Evolutionary conservation across 2,329 filamentous ascomycete species (phyloP), one percentile per base, ranked within the genome.

Genomic region (Neopestalotiopsis sp.): DNA sequence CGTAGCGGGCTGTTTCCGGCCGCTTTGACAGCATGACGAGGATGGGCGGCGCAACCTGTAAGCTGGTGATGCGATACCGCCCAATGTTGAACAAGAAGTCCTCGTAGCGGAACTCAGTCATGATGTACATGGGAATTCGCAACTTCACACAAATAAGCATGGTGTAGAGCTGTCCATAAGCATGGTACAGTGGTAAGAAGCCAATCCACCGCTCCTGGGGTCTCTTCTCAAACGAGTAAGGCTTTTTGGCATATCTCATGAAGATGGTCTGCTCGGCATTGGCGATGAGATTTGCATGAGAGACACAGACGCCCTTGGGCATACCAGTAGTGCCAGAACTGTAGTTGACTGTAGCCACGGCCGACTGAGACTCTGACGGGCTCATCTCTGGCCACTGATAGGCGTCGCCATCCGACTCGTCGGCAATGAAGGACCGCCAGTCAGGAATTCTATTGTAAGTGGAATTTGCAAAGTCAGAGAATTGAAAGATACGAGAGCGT

Each of bases 131-230:
- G 0, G 85, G 84, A 0, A 85, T 77, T 2, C 78, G 75, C 34
- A 83, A 77, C 70, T 80, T 83, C 13, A 81, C 75, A 0, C 83
- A 82, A 71, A 84, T 81, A 34, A 88, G 77, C 69, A 84, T 85
- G 68, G 85, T 85, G 67, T 84, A 83, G 2, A 86, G 80, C 74
- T 90, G 88, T 2, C 85, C 85, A 70, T 86, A 88, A 6, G 87
- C 88, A 74, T 91, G 89, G 73, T 90, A 92, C 75, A 92, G 86
- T 0, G 91, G 92, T 13, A 93, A 80, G 75, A 92, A 91, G 62
- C 89, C 84, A 34, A 87, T 73, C 83, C 85, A 87, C 52, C 84
- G 79, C 72, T 86, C 86, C 9, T 77, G 75, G 28, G 82, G 82
- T 45, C 79, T 78, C 3, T 80, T 76, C 2, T 78, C 72, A 70